Percentiles rank a stretch among this genome's conserved stretches.
Conservation (phyloP, 2,329 filamentous ascomycete genomes). For the Sclerotinia minor region DNA sequence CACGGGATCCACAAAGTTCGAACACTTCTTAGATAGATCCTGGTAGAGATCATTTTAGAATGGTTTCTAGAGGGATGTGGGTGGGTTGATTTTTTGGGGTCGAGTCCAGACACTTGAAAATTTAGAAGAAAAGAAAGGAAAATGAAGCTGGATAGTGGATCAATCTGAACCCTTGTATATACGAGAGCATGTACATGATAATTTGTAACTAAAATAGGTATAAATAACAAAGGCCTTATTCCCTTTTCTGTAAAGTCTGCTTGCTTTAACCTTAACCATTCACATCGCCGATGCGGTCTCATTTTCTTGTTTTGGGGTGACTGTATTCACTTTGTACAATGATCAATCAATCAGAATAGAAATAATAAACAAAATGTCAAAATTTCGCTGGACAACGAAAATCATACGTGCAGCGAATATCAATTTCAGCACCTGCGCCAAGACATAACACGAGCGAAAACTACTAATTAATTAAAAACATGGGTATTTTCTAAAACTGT, state of each 20-base stretch:
- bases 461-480: not conserved
- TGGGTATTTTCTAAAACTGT: not conserved
- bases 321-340: not conserved
- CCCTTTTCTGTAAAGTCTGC: not conserved
- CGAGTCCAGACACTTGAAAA: not conserved
- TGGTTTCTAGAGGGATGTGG: not conserved
- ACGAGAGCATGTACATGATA: not conserved
- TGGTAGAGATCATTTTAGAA: not conserved
- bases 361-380: too few species aligned
- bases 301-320: not conserved
- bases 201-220: not conserved
- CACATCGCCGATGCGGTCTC: not conserved
- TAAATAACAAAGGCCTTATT: not conserved
- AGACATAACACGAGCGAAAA: conserved; percentile 8
- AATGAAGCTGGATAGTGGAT: not conserved
- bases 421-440: conserved; percentile 15
- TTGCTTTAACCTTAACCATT: not conserved
- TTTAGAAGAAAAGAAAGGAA: not conserved
- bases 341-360: too few species aligned
- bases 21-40: not conserved
- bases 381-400: conserved; percentile 7
- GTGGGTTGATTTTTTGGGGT: too few species aligned
- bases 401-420: conserved; percentile 16
- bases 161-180: not conserved
- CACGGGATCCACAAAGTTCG: not conserved